phyloP scores from a whole-genome alignment of 2,329 filamentous ascomycete genomes.

The Alternaria incomplexa region DNA sequence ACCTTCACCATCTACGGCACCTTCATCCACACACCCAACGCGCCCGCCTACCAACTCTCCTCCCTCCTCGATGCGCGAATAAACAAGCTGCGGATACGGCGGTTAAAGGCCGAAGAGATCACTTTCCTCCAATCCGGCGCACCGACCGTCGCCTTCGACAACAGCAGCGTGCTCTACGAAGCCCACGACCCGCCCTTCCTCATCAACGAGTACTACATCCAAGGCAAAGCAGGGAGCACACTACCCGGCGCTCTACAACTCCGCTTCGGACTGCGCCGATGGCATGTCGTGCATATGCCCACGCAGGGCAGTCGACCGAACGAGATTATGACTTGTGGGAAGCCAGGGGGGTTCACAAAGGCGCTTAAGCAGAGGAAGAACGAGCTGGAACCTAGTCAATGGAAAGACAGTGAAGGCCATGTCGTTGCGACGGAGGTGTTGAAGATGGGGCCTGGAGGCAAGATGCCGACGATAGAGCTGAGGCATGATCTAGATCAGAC shows the following conservation, averaged over 20 bases:
- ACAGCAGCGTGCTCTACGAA: slow-evolving; percentile 26
- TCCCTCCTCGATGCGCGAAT: slow-evolving; percentile 29
- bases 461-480: slow-evolving; percentile 32
- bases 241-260: slow-evolving; percentile 27
- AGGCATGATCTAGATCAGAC: slow-evolving; percentile 25
- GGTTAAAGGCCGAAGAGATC: slow-evolving; percentile 27
- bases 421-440: slow-evolving; percentile 31
- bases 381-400: slow-evolving; percentile 23
- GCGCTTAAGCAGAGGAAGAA: slow-evolving; percentile 19
- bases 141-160: slow-evolving; percentile 28
- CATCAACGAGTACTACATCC: slow-evolving; percentile 28
- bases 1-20: slow-evolving; percentile 32
- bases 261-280: slow-evolving; percentile 22
- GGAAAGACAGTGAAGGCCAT: slow-evolving; percentile 28
- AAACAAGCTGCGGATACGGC: slow-evolving; percentile 26
- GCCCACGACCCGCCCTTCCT: slow-evolving; percentile 32
- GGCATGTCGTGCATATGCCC: slow-evolving; percentile 27
- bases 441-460: slow-evolving; percentile 16
- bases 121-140: slow-evolving; percentile 16
- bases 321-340: slow-evolving; percentile 31
- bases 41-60: slow-evolving; percentile 36
- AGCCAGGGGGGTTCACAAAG: slow-evolving; percentile 17
- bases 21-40: slow-evolving; percentile 31
- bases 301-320: slow-evolving; percentile 11
- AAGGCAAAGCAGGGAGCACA: slow-evolving; percentile 17